These are phyloP conservation scores for Clavaria fumosa DNA, from an alignment of 768 basidiomycete species.

Conservation along the genomic window DNA sequence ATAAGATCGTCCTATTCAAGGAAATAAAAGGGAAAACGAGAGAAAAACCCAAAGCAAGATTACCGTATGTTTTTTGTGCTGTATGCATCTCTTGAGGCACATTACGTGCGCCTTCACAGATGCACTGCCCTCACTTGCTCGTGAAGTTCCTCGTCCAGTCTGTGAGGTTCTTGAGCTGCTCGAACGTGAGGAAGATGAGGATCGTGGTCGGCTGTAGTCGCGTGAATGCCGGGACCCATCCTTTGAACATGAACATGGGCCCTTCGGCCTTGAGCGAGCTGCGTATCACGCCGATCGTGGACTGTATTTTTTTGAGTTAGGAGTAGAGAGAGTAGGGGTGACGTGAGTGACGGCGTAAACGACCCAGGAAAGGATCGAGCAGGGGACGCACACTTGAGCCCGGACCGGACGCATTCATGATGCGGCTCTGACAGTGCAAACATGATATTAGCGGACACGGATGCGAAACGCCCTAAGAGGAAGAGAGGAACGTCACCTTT, in stretches of 20 bases:
- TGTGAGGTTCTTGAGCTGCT: conserved; percentile 61
- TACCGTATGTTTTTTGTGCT: no score
- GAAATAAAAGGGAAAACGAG: no score
- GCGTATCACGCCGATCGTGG: conserved; percentile 55
- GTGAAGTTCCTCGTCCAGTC: conserved; percentile 49
- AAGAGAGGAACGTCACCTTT: conserved; percentile 37
- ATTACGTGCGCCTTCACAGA: no score
- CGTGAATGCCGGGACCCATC: conserved; percentile 81
- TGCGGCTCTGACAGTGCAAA: conserved; percentile 38
- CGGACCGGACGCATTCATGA: conserved; percentile 80
- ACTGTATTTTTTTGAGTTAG: no score
- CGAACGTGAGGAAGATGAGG: conserved; percentile 72
- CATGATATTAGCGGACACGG: neutral
- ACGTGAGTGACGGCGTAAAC: neutral
- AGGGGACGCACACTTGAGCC: conserved; percentile 47
- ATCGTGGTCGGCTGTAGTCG: conserved; percentile 80
- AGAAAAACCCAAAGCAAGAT: no score
- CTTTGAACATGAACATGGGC: conserved; percentile 84
- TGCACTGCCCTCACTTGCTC: no score
- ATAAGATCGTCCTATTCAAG: no score
- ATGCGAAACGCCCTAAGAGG: neutral
- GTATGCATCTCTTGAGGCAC: no score
- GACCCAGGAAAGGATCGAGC: neutral
- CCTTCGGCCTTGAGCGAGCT: conserved; percentile 59
- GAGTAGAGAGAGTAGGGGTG: neutral